These are phyloP conservation scores for Lasiosphaeria ovina DNA, from an alignment of 495 filamentous ascomycete genomes.

Conservation along the genomic window DNA sequence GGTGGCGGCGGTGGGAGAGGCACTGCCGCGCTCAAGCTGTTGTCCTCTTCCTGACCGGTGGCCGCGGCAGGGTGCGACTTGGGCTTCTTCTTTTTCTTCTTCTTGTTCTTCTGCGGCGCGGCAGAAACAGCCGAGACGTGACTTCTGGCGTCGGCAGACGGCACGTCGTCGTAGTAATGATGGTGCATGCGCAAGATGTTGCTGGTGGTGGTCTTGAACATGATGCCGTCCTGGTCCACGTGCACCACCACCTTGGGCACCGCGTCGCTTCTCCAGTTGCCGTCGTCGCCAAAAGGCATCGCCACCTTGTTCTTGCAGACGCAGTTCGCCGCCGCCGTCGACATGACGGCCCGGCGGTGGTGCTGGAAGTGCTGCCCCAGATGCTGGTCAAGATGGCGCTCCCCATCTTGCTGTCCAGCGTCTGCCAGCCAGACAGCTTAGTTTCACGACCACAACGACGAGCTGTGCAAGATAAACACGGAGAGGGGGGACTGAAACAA, in stretches of 20 bases:
- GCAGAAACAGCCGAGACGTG: neutral
- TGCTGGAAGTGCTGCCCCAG: neutral
- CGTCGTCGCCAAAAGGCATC: no score
- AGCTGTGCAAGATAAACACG: neutral
- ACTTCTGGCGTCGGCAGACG: no score
- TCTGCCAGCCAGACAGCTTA: no score
- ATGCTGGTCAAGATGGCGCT: neutral
- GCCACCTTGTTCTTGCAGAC: neutral
- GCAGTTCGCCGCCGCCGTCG: neutral
- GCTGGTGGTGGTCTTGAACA: slow-evolving; percentile 39
- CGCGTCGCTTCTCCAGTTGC: no score
- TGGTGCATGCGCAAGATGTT: no score
- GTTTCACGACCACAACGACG: no score
- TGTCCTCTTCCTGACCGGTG: no score
- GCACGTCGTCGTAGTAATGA: no score
- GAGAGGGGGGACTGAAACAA: neutral
- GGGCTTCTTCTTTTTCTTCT: no score
- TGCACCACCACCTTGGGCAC: slow-evolving; percentile 57
- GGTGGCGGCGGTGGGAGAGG: neutral
- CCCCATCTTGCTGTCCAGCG: no score
- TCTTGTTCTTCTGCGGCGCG: no score
- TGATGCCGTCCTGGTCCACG: slow-evolving; percentile 61
- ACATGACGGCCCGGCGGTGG: neutral
- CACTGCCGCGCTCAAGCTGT: neutral
- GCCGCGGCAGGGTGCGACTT: no score